phyloP scores from a whole-genome alignment of 306 rosid genomes.

The Gastrolobium bilobum region DNA sequence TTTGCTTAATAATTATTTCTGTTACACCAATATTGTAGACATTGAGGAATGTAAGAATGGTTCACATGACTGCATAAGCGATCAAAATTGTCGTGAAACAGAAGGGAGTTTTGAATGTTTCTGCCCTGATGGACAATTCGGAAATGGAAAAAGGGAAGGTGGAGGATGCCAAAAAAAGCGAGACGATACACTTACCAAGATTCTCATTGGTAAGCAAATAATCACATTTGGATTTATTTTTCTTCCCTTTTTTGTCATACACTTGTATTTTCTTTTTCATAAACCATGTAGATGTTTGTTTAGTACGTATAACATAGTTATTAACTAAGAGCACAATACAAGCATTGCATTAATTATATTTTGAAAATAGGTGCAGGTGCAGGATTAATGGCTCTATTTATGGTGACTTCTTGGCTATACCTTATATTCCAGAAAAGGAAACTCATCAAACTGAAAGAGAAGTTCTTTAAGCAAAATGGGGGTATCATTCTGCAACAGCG shows the following conservation, averaged over 20 bases:
- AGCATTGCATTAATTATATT: neutral
- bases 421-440: slow-evolving; percentile 48
- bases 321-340: too few relatives aligned
- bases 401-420: neutral
- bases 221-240: neutral
- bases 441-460: slow-evolving; percentile 44
- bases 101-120: slow-evolving; percentile 11
- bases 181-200: neutral
- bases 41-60: slow-evolving; percentile 2
- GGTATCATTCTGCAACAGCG: slow-evolving; percentile 46
- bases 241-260: too few relatives aligned
- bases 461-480: slow-evolving; percentile 51
- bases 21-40: neutral
- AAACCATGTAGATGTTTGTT: too few relatives aligned
- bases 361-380: slow-evolving; percentile 36
- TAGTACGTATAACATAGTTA: too few relatives aligned
- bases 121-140: slow-evolving; percentile 15
- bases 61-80: neutral
- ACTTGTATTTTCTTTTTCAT: too few relatives aligned
- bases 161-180: neutral
- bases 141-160: slow-evolving; percentile 27
- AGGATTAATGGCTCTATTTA: neutral
- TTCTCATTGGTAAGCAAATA: neutral
- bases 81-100: neutral
- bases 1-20: neutral